Percentiles rank a stretch among this genome's conserved stretches.
Evolutionary conservation across 768 basidiomycete genomes (phyloP).

Genomic region (Candolleomyces efflorescens): DNA sequence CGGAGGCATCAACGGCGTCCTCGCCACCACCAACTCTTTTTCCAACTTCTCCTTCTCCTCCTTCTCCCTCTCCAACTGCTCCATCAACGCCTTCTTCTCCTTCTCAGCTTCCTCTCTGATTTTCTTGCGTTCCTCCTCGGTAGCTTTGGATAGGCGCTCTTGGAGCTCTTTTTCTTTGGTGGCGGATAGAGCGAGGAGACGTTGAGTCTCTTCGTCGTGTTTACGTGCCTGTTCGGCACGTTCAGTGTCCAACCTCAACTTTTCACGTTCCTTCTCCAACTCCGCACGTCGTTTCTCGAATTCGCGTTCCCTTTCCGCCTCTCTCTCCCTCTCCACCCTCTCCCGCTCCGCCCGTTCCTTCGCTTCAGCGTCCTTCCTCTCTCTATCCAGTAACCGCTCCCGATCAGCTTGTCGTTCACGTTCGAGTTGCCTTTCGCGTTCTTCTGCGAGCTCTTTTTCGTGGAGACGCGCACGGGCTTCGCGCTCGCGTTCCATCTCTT

Average conservation of each 20-base stretch:
- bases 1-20: background rate
- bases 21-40: background rate
- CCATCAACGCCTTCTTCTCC: background rate
- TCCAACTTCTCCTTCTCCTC: slow-evolving; percentile 4
- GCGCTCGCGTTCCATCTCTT: background rate
- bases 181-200: background rate
- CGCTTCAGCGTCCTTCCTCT: background rate
- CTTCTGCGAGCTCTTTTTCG: background rate
- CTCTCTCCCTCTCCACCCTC: background rate
- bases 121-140: background rate
- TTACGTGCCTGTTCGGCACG: background rate
- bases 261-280: background rate
- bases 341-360: background rate
- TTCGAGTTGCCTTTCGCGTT: background rate
- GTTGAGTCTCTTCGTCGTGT: background rate
- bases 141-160: too few relatives aligned
- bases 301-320: background rate
- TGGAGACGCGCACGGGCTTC: background rate
- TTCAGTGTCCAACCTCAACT: background rate
- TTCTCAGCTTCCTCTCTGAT: background rate
- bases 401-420: too few relatives aligned
- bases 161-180: too few relatives aligned
- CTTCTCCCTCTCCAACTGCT: background rate
- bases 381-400: too few relatives aligned
- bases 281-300: background rate